Evolutionary conservation across 1,284 basidiomycete genomes (phyloP).

Genomic region (Puccinia hordei): DNA sequence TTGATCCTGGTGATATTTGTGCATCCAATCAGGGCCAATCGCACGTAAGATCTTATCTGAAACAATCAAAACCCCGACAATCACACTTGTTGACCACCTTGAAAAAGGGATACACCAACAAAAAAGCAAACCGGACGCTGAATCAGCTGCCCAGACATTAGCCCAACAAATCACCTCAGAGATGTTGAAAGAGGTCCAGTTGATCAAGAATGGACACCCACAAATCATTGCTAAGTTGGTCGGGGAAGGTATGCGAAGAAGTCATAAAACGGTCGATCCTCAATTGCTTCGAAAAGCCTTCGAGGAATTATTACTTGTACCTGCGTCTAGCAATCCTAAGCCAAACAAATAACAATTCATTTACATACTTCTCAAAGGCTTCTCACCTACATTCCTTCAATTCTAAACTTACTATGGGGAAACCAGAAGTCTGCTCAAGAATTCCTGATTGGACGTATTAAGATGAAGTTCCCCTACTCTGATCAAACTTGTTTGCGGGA

Average conservation of each 20-base stretch:
- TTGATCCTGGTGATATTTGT: background rate
- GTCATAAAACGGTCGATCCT: slow-evolving; percentile 74
- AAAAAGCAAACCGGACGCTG: background rate
- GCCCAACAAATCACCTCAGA: slow-evolving; percentile 27
- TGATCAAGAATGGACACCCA: slow-evolving; percentile 71
- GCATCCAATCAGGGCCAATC: slow-evolving; percentile 14
- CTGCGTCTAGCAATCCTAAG: background rate
- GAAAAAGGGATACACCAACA: background rate
- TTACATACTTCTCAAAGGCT: too few relatives aligned
- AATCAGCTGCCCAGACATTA: background rate
- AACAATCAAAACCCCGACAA: background rate
- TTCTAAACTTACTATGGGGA: too few relatives aligned
- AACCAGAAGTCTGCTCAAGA: too few relatives aligned
- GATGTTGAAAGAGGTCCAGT: slow-evolving; percentile 69
- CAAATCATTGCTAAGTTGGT: slow-evolving; percentile 86
- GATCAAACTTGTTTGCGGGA: too few relatives aligned
- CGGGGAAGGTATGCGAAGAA: slow-evolving; percentile 84
- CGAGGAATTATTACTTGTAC: background rate
- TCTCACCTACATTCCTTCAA: too few relatives aligned
- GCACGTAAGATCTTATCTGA: slow-evolving; percentile 39
- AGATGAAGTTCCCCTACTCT: too few relatives aligned
- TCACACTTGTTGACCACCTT: slow-evolving; percentile 21
- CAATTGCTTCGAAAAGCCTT: slow-evolving; percentile 56
- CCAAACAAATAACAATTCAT: background rate
- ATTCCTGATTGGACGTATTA: too few relatives aligned